phyloP scores from a whole-genome alignment of 208 protist species.

The Trypanosomatidae sp. region DNA sequence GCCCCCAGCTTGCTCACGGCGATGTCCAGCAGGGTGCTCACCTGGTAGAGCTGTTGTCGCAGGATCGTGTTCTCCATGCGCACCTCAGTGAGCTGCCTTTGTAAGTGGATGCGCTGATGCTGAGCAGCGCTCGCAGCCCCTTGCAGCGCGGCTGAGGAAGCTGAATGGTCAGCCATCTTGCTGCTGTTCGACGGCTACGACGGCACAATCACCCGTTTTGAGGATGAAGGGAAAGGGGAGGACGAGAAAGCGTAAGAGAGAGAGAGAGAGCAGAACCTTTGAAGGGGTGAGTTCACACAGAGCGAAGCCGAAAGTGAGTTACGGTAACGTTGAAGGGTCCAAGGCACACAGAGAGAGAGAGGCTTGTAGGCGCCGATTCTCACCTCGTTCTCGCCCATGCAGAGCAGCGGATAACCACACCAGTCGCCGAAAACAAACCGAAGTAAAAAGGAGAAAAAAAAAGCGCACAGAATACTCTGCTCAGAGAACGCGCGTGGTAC shows the following conservation, averaged over 20 bases:
- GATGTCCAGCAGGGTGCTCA: constrained; percentile 80
- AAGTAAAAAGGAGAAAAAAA: not conserved
- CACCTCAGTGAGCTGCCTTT: constrained; percentile 66
- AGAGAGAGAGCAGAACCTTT: not conserved
- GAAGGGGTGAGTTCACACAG: not conserved
- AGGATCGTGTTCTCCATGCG: constrained; percentile 80
- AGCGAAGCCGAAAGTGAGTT: not conserved
- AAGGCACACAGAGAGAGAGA: not conserved
- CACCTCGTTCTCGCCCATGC: not conserved
- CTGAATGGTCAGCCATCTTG: constrained; percentile 13
- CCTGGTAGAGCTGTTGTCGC: constrained; percentile 78
- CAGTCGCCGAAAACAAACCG: not conserved
- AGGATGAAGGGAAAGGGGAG: not conserved
- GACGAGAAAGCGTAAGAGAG: not conserved
- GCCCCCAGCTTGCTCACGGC: constrained; percentile 81
- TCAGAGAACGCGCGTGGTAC: not conserved
- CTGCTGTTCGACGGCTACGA: not conserved
- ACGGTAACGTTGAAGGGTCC: not conserved
- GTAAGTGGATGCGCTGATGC: constrained; percentile 73
- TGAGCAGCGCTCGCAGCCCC: constrained; percentile 47
- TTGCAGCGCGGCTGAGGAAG: constrained; percentile 28
- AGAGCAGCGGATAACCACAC: not conserved
- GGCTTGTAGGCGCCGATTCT: not conserved
- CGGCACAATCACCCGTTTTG: not conserved
- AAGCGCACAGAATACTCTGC: not conserved